Base-by-base conservation (phyloP, 2,329 filamentous ascomycete species). In the Talaromyces pinophilus region DNA sequence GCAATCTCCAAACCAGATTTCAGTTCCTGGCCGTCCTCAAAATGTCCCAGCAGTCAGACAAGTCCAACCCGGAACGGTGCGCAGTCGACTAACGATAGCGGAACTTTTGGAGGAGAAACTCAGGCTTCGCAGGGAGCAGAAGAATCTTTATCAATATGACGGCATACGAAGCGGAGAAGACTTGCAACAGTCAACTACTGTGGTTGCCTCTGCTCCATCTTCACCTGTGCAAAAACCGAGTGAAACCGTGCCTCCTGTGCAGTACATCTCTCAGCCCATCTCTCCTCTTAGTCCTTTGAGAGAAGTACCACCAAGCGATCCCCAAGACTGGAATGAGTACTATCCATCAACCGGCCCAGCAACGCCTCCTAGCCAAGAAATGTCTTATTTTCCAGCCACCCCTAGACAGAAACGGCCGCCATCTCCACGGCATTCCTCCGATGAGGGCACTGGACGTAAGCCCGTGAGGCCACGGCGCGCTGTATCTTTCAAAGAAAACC, bases 51-150 rank as follows among this genome's bases (percentile, higher is more conserved):
- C 5, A 59, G 17, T 40, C 4, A 52, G n/a, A n/a, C 40, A 15
- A 33, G 10, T n/a, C 6, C 40, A 66, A 19, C 1, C 44, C 6
- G 52, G 35, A 5, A 13, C 44, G 6, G 1, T 19, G 19, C 33
- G 40, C 15, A 33, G 46, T 44, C 40, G 61, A 54, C 71, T 64
- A 15, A 72, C 69, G 17, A 67, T 78, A 54, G 75, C 76, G 5
- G 74, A 77, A 61, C 71, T 74, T 40, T 63, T 76, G n/a, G 75
- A 77, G 54, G 75, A 77, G 67, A 78, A 78, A 54, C 69, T 78
- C 17, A 70, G 72, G 30, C 69, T 69, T 38, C 72, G 75, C 55
- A 74, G 74, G 40, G 72, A 76, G 48, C 66, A 55, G 15, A 46
- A 64, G 44, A 10, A 28, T 30, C 15, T 55, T 6, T 11, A 48